Conservation (phyloP, 495 filamentous ascomycete genomes). For the Aspergillus heteromorphus region DNA sequence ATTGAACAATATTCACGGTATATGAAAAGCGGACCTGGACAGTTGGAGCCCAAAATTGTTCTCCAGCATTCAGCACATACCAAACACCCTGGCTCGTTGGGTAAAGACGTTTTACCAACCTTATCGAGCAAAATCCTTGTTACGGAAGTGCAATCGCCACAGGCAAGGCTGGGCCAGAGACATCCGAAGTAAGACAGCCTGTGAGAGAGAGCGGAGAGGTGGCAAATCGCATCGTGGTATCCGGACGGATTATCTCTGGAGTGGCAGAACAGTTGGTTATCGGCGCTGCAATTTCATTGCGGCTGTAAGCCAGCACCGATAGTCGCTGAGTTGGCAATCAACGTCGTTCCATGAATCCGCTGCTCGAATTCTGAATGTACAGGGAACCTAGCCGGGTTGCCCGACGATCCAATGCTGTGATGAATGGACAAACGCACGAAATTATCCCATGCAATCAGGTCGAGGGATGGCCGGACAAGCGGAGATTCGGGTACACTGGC, state of each 20-base stretch:
- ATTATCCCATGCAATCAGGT: slow-evolving; percentile 7
- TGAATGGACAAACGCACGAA: slow-evolving; percentile 3
- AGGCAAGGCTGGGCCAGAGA: slow-evolving; percentile 17
- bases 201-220: slow-evolving; percentile 26
- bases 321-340: slow-evolving; percentile 36
- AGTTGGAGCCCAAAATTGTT: not conserved
- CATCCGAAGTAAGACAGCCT: slow-evolving; percentile 27
- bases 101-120: slow-evolving; percentile 18
- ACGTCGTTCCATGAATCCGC: slow-evolving; percentile 28
- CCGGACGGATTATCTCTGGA: slow-evolving; percentile 22
- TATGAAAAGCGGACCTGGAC: not conserved
- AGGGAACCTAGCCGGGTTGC: slow-evolving; percentile 18
- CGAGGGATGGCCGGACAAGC: slow-evolving; percentile 17
- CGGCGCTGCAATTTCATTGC: slow-evolving; percentile 19
- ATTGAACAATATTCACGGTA: not conserved
- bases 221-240: slow-evolving; percentile 26
- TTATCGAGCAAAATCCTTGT: slow-evolving; percentile 30
- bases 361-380: slow-evolving; percentile 13
- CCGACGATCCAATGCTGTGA: slow-evolving; percentile 26
- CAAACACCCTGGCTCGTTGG: slow-evolving; percentile 20
- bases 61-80: slow-evolving; percentile 6
- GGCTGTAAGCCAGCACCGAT: slow-evolving; percentile 21
- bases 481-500: slow-evolving; percentile 10
- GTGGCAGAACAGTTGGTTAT: slow-evolving; percentile 11
- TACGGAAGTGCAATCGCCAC: slow-evolving; percentile 24